Evolutionary conservation across 1,284 basidiomycete species (phyloP).

Genomic region (Neonothopanus nambi): DNA sequence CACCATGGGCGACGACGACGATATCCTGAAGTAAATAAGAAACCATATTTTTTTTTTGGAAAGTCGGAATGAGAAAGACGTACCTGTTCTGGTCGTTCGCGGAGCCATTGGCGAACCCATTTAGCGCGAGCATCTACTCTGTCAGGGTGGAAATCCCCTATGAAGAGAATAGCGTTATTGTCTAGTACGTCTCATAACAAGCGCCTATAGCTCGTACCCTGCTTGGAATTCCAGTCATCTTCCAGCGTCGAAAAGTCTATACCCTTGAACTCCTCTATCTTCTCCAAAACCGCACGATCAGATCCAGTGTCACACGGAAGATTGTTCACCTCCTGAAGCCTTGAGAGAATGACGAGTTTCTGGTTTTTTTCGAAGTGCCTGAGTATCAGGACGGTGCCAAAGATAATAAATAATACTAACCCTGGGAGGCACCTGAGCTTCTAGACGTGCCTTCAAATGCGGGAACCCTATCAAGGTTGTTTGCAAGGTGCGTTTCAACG

Average conservation of each 20-base stretch:
- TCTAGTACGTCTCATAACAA: background rate
- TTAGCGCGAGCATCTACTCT: slow-evolving; percentile 30
- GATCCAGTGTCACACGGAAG: slow-evolving; percentile 32
- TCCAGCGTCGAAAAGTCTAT: slow-evolving; percentile 31
- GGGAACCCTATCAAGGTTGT: slow-evolving; percentile 32
- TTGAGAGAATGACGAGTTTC: slow-evolving; percentile 28
- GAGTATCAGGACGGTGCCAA: background rate
- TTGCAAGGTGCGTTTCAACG: slow-evolving; percentile 32
- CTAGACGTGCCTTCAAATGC: slow-evolving; percentile 26
- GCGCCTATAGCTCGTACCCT: slow-evolving; percentile 13
- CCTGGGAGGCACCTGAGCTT: slow-evolving; percentile 27
- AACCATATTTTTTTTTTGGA: background rate
- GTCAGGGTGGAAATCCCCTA: slow-evolving; percentile 26
- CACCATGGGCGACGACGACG: slow-evolving; percentile 33
- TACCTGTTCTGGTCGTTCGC: slow-evolving; percentile 29
- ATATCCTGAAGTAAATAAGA: slow-evolving; percentile 18
- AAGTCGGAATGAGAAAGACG: too few species aligned
- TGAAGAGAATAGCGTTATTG: background rate
- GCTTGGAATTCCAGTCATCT: slow-evolving; percentile 33
- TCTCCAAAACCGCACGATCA: slow-evolving; percentile 29
- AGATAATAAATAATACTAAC: slow-evolving; percentile 34
- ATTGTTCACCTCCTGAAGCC: slow-evolving; percentile 32
- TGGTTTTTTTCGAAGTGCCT: background rate
- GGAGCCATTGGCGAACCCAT: slow-evolving; percentile 33
- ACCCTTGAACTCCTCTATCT: slow-evolving; percentile 31